Base-by-base conservation (phyloP, 2,329 filamentous ascomycete genomes). In the Xylaria sp. region DNA sequence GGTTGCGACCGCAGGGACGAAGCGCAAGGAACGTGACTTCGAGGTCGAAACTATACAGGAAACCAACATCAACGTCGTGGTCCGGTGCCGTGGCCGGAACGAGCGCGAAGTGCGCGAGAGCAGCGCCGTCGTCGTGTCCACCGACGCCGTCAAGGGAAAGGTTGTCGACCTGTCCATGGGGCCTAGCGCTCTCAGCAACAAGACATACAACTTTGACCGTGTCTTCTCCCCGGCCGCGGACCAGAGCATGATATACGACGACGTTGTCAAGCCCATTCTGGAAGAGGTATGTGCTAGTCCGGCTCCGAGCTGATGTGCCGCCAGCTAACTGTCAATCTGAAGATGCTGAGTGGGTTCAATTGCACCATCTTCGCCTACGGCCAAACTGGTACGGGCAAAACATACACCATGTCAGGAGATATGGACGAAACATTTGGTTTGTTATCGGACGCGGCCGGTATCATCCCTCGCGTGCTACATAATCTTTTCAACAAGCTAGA, bases 301-400 rank as follows among this genome's bases (percentile, higher is more conserved):
- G 32, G 15, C 54, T 44, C 63, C 9, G 8, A 41, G 48, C n/a
- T 10, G 13, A 15, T 15, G n/a, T 32, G 10, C 18, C 13, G 52
- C 73, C 76, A 63, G 70, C 52, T 76, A 63, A 70, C 50, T 67
- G 23, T 44, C 1, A 56, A 3, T 25, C 1, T 7, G 50, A 74
- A 97, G 94, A 97, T 98, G 86, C 87, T 99, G 51, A 88, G 90
- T 28, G 96, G 96, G 62, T 98, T 93, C 83, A 99, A 99, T 80
- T 99, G 96, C 82, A 99, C 96, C 5, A 97, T 99, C 69, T 99
- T 99, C 76, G 96, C 96, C 41, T 99, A 99, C 80, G 96, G 96
- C 32, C 96, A 99, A 80, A 99, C 96, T 0, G 96, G 96, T 54
- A 99, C 96, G 0, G 96, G 96, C 75, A 99, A 99, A 81, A 99